Evolutionary conservation across 441 rosid genomes (phyloP).

Genomic region (Kokia cookei): DNA sequence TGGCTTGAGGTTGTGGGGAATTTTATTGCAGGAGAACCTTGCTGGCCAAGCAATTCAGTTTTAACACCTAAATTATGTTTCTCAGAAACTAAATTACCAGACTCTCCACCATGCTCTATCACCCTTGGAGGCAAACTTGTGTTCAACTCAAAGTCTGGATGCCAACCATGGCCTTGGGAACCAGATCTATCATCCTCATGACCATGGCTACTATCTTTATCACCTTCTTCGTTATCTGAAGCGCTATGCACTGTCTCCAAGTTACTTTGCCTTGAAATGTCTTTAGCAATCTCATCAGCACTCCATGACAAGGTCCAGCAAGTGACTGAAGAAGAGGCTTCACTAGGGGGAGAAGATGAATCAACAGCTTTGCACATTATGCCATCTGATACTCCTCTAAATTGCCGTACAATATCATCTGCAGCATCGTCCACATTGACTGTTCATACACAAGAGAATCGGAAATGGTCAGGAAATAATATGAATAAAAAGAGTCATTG

Average conservation of each 20-base stretch:
- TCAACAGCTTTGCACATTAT: constrained; percentile 73
- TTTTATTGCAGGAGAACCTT: constrained; percentile 25
- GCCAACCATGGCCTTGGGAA: constrained; percentile 54
- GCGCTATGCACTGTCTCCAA: constrained; percentile 48
- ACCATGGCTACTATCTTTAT: constrained; percentile 37
- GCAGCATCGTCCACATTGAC: constrained; percentile 97
- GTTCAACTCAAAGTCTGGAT: constrained; percentile 78
- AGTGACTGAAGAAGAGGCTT: constrained; percentile 24
- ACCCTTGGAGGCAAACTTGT: constrained; percentile 44
- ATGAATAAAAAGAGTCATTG: not conserved
- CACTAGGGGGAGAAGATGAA: constrained; percentile 40
- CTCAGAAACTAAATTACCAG: constrained; percentile 26
- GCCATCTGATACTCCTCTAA: constrained; percentile 91
- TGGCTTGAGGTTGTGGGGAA: constrained; percentile 25
- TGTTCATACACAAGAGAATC: constrained; percentile 23
- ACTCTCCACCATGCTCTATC: constrained; percentile 37
- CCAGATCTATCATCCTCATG: constrained; percentile 40
- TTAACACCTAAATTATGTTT: constrained; percentile 33
- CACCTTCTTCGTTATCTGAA: constrained; percentile 65
- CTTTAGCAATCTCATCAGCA: constrained; percentile 47
- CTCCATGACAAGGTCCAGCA: constrained; percentile 56
- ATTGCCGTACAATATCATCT: constrained; percentile 90
- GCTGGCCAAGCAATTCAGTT: constrained; percentile 28
- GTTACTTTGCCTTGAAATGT: constrained; percentile 9
- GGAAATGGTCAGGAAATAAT: not conserved